Evolutionary conservation across 1,139 yeast genomes (phyloP).

Genomic region (Geotrichum restrictum): DNA sequence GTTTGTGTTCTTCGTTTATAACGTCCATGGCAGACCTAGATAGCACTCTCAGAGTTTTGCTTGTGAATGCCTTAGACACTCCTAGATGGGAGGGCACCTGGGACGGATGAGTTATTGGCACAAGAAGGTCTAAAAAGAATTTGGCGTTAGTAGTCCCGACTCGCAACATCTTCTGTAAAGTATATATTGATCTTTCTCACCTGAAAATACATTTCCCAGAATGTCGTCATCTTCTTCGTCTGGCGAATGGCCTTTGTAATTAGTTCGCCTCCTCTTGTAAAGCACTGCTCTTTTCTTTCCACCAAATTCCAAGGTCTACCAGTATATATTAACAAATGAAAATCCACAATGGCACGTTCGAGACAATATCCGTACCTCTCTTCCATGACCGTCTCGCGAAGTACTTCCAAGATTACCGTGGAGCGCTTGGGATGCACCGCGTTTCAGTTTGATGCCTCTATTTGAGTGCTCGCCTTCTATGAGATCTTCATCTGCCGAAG

Average conservation of each 20-base stretch:
- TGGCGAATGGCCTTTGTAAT: constrained; percentile 23
- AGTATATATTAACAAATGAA: background rate
- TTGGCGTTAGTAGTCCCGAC: too few relatives aligned
- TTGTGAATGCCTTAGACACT: constrained; percentile 58
- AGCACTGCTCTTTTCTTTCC: constrained; percentile 38
- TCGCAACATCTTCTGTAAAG: too few relatives aligned
- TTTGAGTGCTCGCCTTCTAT: constrained; percentile 40
- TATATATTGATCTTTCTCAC: too few relatives aligned
- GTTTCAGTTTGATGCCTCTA: constrained; percentile 58
- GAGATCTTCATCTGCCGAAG: constrained; percentile 25
- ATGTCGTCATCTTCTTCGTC: constrained; percentile 23
- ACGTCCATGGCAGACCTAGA: constrained; percentile 70
- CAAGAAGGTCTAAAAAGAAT: constrained; percentile 49
- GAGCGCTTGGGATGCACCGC: constrained; percentile 44
- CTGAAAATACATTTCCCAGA: too few relatives aligned
- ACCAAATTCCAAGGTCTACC: constrained; percentile 33
- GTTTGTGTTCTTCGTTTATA: constrained; percentile 75
- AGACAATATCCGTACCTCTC: constrained; percentile 22
- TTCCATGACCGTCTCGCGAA: constrained; percentile 34
- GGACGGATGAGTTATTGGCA: constrained; percentile 76
- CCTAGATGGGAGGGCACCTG: constrained; percentile 73
- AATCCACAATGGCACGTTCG: too few relatives aligned
- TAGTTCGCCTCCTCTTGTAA: constrained; percentile 29
- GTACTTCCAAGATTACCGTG: constrained; percentile 41
- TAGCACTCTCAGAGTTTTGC: constrained; percentile 50